Conservation (phyloP, 2,329 filamentous ascomycete species). For the Fusarium pseudograminearum region DNA sequence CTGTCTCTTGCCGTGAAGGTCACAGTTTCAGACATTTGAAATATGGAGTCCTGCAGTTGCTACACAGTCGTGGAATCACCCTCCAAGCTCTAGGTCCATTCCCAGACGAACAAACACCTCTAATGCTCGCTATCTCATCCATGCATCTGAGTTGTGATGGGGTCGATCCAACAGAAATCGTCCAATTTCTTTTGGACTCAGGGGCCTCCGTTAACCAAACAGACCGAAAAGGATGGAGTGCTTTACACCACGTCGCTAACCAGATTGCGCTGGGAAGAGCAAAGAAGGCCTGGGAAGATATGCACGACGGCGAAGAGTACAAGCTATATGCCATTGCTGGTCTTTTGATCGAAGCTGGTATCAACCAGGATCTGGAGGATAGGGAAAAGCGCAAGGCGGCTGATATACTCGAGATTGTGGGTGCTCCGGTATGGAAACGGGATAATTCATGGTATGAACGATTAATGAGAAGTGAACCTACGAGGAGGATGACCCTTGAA, state of each 20-base stretch:
- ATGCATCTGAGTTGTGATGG: not conserved
- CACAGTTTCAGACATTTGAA: not conserved
- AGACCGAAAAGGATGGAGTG: conserved; percentile 11
- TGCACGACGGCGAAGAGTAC: conserved; percentile 1
- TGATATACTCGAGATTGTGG: conserved; percentile 6
- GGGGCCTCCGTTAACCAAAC: conserved; percentile 10
- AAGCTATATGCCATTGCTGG: conserved; percentile 3
- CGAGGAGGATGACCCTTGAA: not conserved
- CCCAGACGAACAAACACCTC: not conserved
- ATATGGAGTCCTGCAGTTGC: not conserved
- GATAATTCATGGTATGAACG: not conserved
- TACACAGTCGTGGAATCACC: conserved; percentile 2
- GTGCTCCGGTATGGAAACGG: conserved; percentile 23
- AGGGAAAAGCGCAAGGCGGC: conserved; percentile 8
- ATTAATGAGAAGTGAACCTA: not conserved
- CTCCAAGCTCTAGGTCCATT: not conserved
- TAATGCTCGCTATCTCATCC: conserved; percentile 8
- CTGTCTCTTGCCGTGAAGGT: not conserved
- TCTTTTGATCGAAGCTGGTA: not conserved
- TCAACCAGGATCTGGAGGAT: conserved; percentile 18
- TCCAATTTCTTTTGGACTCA: conserved; percentile 15
- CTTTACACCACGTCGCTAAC: conserved; percentile 22
- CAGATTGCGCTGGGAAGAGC: conserved; percentile 9
- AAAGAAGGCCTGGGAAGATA: conserved; percentile 1
- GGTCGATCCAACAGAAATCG: not conserved